A percentile compares a stretch with the other conserved stretches of the same genome.
Conservation (phyloP, 306 rosid species). For the Ammopiptanthus mongolicus region DNA sequence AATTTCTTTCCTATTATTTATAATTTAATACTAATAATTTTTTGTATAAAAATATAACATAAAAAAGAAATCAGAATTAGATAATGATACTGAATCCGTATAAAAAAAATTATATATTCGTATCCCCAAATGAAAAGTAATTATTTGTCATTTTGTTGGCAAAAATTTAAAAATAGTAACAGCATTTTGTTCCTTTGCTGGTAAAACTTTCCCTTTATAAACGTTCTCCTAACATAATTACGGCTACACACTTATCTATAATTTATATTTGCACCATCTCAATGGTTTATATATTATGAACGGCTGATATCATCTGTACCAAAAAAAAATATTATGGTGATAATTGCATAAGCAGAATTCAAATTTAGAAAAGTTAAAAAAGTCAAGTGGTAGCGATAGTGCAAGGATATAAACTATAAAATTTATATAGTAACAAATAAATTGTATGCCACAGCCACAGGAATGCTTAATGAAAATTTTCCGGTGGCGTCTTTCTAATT, state of each 20-base stretch:
- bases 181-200: too few species aligned
- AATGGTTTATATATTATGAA: not conserved
- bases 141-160: too few species aligned
- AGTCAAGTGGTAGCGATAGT: not conserved
- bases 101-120: too few species aligned
- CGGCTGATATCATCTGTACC: not conserved
- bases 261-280: not conserved
- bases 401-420: not conserved
- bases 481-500: conserved; percentile 9
- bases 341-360: not conserved
- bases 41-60: too few species aligned
- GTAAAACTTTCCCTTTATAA: too few species aligned
- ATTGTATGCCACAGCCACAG: not conserved
- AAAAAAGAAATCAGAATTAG: too few species aligned
- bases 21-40: too few species aligned
- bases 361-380: not conserved
- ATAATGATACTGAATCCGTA: too few species aligned
- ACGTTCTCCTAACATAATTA: too few species aligned
- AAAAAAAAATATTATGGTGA: not conserved
- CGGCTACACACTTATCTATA: too few species aligned
- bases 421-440: not conserved
- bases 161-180: too few species aligned
- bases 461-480: conserved; percentile 19
- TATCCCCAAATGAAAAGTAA: too few species aligned
- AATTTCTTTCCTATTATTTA: not conserved